Percentiles rank a stretch among this genome's conserved stretches.
Conservation (phyloP, 306 rosid species). For the Cyclanthera cordifolia region DNA sequence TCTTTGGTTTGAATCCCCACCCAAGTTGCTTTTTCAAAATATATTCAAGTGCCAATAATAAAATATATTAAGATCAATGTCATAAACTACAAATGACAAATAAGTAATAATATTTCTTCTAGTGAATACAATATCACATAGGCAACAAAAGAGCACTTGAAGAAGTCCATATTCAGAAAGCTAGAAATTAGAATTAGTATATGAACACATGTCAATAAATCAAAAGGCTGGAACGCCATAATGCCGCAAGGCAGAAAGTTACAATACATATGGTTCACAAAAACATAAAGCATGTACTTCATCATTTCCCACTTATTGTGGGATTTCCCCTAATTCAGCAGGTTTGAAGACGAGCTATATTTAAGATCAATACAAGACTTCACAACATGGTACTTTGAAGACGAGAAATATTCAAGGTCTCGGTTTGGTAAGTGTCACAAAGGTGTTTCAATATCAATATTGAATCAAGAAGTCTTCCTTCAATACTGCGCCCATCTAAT, state of each 20-base stretch:
- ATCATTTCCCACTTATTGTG: background rate
- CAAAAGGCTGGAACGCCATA: background rate
- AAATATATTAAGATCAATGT: background rate
- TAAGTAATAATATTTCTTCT: background rate
- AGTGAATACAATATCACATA: background rate
- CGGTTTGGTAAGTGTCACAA: background rate
- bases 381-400: background rate
- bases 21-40: background rate
- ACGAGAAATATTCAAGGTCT: background rate
- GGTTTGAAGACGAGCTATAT: no score
- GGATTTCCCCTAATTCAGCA: background rate
- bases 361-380: background rate
- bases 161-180: background rate
- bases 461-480: no score
- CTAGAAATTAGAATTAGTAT: background rate
- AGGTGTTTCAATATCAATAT: background rate
- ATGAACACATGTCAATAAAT: background rate
- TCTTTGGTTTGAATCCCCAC: background rate
- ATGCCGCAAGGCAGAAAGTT: background rate
- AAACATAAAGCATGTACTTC: background rate
- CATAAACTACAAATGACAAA: background rate
- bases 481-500: background rate
- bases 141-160: background rate
- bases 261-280: background rate
- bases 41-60: background rate